Evolutionary conservation across 139 green algal genomes (phyloP), one percentile per base, ranked within the genome.

Genomic region (Medakamo hakoo): DNA sequence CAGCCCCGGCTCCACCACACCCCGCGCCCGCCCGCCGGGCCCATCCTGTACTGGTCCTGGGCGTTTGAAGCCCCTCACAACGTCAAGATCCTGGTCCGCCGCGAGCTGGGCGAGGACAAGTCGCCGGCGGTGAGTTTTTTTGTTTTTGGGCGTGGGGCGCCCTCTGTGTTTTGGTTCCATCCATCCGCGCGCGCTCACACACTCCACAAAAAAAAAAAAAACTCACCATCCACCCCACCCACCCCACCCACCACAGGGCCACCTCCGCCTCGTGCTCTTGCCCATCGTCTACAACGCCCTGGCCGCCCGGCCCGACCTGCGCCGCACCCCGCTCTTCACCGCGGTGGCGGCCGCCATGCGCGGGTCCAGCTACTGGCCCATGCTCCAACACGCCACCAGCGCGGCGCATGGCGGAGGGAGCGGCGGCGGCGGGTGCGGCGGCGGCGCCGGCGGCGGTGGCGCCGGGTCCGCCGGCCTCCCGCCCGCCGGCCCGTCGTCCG

Each of bases 231-330:
- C 48, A 60, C 19, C 1, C 24, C 25, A 0, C 62, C 48, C 18
- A 25, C 49, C n/a, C 40, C 23, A 24, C 24, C 25, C 24, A 56
- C 24, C 67, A 49, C 78, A 84, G 64, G 78, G 78, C 21, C 78
- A 85, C 67, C 59, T 85, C 20, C 70, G 78, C 0, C 58, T 85
- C 19, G 69, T 85, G 27, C 58, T 85, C 20, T 14, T 80, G 29
- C 78, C 78, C 30, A 85, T 85, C 56, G 78, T 85, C 4, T 85
- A 77, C 70, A 85, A 85, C 32, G 78, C 78, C 25, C 73, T 85
- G 71, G 57, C 56, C 1, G 28, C 61, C 3, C 71, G 76, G 49
- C 27, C 56, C 25, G 72, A 80, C 2, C 64, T 82, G 24, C 62
- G 71, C 21, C 4, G 32, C 2, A 27, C 52, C 21, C 68, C 60